phyloP scores from a whole-genome alignment of 179 eudicot genomes.

The Drosera spatulata region DNA sequence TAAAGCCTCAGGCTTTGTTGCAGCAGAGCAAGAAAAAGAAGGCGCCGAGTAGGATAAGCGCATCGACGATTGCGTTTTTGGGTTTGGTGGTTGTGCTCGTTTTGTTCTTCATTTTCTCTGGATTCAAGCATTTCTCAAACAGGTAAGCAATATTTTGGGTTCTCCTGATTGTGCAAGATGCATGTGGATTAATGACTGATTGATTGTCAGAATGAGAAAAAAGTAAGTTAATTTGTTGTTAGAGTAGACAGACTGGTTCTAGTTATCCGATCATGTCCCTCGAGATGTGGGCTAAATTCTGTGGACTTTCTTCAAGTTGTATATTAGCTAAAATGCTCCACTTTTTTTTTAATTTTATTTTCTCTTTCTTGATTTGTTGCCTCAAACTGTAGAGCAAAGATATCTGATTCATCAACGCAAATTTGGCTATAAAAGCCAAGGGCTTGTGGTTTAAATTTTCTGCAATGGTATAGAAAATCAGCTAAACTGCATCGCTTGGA shows the following conservation, averaged over 20 bases:
- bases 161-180: neutral
- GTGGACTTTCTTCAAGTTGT: neutral
- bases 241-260: neutral
- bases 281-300: neutral
- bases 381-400: too few relatives aligned
- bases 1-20: slow-evolving; percentile 91
- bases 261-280: neutral
- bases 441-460: too few relatives aligned
- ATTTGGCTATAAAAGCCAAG: too few relatives aligned
- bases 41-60: slow-evolving; percentile 60
- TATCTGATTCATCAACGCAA: too few relatives aligned
- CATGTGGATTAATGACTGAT: neutral
- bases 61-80: slow-evolving; percentile 41
- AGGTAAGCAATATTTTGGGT: slow-evolving; percentile 34
- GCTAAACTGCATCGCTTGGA: neutral
- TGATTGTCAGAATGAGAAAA: neutral
- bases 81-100: slow-evolving; percentile 41
- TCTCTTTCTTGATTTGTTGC: neutral
- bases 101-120: slow-evolving; percentile 54
- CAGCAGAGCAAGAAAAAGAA: slow-evolving; percentile 98
- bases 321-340: neutral
- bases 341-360: neutral
- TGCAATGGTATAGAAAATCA: neutral
- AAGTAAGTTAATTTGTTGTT: neutral
- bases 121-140: slow-evolving; percentile 62